These are phyloP conservation scores for Phytophthora macrochlamydospora DNA, from an alignment of 352 stramenopile genomes.

Conservation along the genomic window DNA sequence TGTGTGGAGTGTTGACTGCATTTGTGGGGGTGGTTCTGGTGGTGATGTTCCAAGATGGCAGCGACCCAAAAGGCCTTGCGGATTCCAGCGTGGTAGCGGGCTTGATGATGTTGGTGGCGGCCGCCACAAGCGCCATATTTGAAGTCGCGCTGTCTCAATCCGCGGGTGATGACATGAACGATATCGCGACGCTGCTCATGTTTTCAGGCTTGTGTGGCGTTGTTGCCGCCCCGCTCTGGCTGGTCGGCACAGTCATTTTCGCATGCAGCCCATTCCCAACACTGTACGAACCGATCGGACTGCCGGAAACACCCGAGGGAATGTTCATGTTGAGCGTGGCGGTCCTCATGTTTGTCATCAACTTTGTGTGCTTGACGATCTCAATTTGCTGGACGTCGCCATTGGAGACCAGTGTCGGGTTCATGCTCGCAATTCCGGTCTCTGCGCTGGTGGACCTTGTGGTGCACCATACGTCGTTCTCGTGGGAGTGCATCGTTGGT, in stretches of 20 bases:
- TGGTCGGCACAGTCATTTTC: slow-evolving; percentile 42
- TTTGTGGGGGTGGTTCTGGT: slow-evolving; percentile 52
- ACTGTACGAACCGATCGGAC: slow-evolving; percentile 49
- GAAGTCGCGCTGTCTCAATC: slow-evolving; percentile 44
- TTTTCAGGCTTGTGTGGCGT: slow-evolving; percentile 49
- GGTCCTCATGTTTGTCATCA: slow-evolving; percentile 38
- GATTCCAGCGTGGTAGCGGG: slow-evolving; percentile 43
- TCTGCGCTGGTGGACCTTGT: slow-evolving; percentile 45
- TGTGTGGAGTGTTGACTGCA: slow-evolving; percentile 40
- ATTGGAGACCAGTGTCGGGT: slow-evolving; percentile 56
- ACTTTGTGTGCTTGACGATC: slow-evolving; percentile 53
- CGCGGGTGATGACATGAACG: slow-evolving; percentile 44
- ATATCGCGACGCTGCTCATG: slow-evolving; percentile 51
- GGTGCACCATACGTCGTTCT: slow-evolving; percentile 48
- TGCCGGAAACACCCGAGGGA: slow-evolving; percentile 33
- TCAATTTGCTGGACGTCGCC: slow-evolving; percentile 59
- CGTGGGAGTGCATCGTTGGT: slow-evolving; percentile 48
- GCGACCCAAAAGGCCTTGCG: slow-evolving; percentile 20
- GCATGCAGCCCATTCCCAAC: slow-evolving; percentile 33
- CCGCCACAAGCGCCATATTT: slow-evolving; percentile 48
- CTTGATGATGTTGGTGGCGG: slow-evolving; percentile 48
- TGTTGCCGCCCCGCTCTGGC: slow-evolving; percentile 49
- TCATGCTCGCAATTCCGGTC: slow-evolving; percentile 64
- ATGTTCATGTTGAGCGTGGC: slow-evolving; percentile 40
- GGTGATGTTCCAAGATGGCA: slow-evolving; percentile 45